A percentile compares a stretch with the other conserved stretches of the same genome.
Conservation (phyloP, 306 rosid genomes). For the Abrus pulchellus region DNA sequence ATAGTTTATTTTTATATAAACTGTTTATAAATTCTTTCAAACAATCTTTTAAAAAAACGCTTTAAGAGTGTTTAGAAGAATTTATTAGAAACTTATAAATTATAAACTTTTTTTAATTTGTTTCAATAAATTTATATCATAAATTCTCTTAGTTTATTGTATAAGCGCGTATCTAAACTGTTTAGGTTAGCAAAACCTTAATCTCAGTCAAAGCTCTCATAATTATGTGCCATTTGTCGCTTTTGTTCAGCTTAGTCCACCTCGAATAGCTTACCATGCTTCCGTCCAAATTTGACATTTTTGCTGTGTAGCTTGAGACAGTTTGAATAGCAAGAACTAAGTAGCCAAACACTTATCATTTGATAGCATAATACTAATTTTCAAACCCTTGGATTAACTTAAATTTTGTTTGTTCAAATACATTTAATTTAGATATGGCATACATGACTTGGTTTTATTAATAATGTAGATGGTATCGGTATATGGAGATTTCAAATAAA, state of each 20-base stretch:
- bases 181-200: neutral
- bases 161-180: no score
- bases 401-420: neutral
- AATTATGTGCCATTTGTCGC: neutral
- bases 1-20: no score
- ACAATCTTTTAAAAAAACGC: no score
- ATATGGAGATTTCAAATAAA: no score
- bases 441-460: no score
- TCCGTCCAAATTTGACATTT: neutral
- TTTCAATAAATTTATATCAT: no score
- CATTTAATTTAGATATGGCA: neutral
- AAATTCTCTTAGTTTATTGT: no score
- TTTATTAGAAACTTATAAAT: no score
- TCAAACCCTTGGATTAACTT: neutral
- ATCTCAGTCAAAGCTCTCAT: neutral
- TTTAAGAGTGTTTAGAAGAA: no score
- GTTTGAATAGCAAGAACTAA: neutral
- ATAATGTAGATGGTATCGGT: no score
- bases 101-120: no score
- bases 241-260: neutral
- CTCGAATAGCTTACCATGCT: neutral
- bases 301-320: neutral
- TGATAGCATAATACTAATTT: neutral
- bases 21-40: no score
- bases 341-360: neutral